These are phyloP conservation scores for Gossypium raimondii DNA, from an alignment of 345 rosid genomes.

Conservation along the genomic window DNA sequence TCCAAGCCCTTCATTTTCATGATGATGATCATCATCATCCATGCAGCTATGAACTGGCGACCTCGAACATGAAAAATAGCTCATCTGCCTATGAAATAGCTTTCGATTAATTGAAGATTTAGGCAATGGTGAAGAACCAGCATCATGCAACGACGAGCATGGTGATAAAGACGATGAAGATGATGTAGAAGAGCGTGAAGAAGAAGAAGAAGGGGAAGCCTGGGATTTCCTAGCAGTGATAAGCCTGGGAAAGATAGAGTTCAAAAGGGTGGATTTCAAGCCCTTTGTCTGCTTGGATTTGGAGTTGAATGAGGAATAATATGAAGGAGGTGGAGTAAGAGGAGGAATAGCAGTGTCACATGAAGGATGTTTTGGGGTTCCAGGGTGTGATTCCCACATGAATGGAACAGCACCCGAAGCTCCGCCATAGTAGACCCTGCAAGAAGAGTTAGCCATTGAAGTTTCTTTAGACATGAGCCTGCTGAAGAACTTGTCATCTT, in stretches of 20 bases:
- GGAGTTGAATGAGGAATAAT: slow-evolving; percentile 26
- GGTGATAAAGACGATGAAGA: slow-evolving; percentile 39
- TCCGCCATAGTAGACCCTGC: slow-evolving; percentile 66
- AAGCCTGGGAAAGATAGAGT: slow-evolving; percentile 14
- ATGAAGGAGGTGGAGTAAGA: slow-evolving; percentile 57
- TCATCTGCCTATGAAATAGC: background rate
- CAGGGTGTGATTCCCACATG: slow-evolving; percentile 80
- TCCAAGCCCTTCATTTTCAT: slow-evolving; percentile 5
- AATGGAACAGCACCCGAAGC: slow-evolving; percentile 60
- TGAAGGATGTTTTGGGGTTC: slow-evolving; percentile 61
- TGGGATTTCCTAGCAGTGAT: slow-evolving; percentile 19
- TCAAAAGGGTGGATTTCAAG: slow-evolving; percentile 22
- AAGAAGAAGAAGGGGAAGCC: slow-evolving; percentile 38
- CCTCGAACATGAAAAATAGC: slow-evolving; percentile 30
- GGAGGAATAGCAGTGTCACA: slow-evolving; percentile 37
- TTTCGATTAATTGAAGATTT: slow-evolving; percentile 21
- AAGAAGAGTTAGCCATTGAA: slow-evolving; percentile 56
- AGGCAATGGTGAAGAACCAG: slow-evolving; percentile 7
- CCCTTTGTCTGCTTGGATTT: slow-evolving; percentile 23
- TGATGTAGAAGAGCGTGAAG: slow-evolving; percentile 41
- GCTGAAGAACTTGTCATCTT: slow-evolving; percentile 48
- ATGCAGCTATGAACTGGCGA: slow-evolving; percentile 16
- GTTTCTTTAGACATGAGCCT: slow-evolving; percentile 61
- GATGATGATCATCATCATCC: slow-evolving; percentile 9
- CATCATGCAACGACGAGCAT: slow-evolving; percentile 26